Base-by-base conservation (phyloP, 1,139 yeast genomes). In the Lodderomyces margitis region DNA sequence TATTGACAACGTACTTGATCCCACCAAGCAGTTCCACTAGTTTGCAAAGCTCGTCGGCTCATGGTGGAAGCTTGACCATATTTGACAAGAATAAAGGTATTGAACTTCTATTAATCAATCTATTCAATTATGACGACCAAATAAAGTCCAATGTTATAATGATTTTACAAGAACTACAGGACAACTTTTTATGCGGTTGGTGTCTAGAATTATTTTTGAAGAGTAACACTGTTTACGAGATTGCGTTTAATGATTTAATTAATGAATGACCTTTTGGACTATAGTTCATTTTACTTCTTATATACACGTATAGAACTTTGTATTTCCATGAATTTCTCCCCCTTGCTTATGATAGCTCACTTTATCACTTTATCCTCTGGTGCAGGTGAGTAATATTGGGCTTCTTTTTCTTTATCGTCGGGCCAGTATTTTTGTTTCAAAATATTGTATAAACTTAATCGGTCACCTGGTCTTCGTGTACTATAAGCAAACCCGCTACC, bases 401-500 rank as follows among this genome's bases (percentile, higher is more conserved):
- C 30, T 34, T 48, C 47, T 38, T 40, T 39, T 21, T 53, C 50
- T 8, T 39, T 41, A 23, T 45, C 48, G 30, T 39, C 40, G 19
- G 44, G 42, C 32, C 42, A 39, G 51, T 53, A 56, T 31, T 53
- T 57, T 34, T 53, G 44, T 38, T 57, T 60, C 40, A 69, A 57
- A 9, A 68, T 51, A 28, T 61, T 56, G 53, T 60, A 63, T 55
- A 69, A 55, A 10, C 70, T 59, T 37, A 71, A 61, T 41, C 71
- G 56, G 45, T 71, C 80, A 11, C 80, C 80, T 9, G 70, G 67
- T 42, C 68, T 68, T 46, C 82, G 60, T 27, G 78, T 66, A 62
- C 75, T 49, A 65, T 81, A 81, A 37, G 87, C 75, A 37, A 66
- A 64, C 1, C 87, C 87, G 1, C 82, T 71, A 5, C 88, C 91